phyloP scores from a whole-genome alignment of 345 rosid genomes.

The Kernera saxatilis region DNA sequence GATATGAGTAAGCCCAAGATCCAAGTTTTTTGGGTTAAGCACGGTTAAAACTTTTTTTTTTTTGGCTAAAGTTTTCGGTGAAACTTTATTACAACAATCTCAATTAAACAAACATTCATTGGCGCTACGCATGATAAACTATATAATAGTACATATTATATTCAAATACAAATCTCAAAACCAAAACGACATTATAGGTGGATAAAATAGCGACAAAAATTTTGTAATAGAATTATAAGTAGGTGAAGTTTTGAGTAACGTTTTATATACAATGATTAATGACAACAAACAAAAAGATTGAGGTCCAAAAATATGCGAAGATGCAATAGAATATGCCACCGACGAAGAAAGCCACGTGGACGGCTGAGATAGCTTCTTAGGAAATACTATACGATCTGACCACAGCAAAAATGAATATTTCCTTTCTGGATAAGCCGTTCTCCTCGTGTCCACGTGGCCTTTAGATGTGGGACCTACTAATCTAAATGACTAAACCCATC shows the following conservation, averaged over 20 bases:
- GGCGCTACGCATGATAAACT: not conserved
- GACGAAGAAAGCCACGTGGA: slow-evolving; percentile 21
- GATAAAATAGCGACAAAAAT: not conserved
- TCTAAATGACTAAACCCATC: slow-evolving; percentile 20
- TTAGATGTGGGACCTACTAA: slow-evolving; percentile 18
- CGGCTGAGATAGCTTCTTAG: not conserved
- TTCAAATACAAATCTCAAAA: not conserved
- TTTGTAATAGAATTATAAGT: not conserved
- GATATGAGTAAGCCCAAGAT: not conserved
- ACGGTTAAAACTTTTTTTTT: not conserved
- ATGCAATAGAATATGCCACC: slow-evolving; percentile 23
- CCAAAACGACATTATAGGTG: too few species aligned
- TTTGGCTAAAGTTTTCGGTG: not conserved
- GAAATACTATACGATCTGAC: slow-evolving; percentile 20
- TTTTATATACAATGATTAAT: not conserved
- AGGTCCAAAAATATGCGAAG: slow-evolving; percentile 8
- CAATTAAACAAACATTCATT: not conserved
- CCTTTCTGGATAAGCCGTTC: slow-evolving; percentile 25
- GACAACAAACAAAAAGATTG: not conserved
- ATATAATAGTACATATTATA: not conserved
- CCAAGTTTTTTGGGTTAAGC: not conserved
- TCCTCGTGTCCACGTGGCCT: slow-evolving; percentile 23
- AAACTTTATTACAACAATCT: not conserved
- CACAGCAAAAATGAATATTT: not conserved
- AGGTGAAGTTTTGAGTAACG: slow-evolving; percentile 2